Conservation (phyloP, 2,329 filamentous ascomycete species). For the Ophioceras dolichostomum region DNA sequence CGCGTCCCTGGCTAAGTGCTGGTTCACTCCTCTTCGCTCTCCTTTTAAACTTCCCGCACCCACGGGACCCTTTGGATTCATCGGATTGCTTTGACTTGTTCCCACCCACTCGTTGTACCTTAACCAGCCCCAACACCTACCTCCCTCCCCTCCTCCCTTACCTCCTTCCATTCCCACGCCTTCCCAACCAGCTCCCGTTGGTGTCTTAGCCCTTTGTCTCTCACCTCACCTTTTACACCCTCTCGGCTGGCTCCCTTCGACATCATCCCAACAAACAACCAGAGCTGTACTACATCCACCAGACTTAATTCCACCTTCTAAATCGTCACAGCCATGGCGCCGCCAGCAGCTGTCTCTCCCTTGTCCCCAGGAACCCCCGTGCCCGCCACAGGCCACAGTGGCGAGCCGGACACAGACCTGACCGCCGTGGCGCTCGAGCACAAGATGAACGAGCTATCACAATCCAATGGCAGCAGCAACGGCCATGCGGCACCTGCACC, state of each 20-base stretch:
- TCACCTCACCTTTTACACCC: too few species aligned
- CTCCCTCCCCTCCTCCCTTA: neutral
- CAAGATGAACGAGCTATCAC: constrained; percentile 26
- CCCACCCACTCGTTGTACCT: neutral
- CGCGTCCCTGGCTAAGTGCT: neutral
- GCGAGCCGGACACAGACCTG: constrained; percentile 35
- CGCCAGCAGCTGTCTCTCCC: constrained; percentile 8
- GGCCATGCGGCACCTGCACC: too few species aligned
- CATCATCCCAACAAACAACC: too few species aligned
- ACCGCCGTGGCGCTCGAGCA: constrained; percentile 38
- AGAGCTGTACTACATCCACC: too few species aligned
- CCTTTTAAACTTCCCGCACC: constrained; percentile 2
- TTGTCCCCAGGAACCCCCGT: constrained; percentile 18
- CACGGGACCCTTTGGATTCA: too few species aligned
- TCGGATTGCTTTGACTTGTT: too few species aligned
- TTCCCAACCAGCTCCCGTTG: neutral
- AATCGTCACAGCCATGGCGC: constrained; percentile 12
- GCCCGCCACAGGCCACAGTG: constrained; percentile 17
- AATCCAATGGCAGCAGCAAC: constrained; percentile 14
- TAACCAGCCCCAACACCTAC: too few species aligned
- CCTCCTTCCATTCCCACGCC: neutral
- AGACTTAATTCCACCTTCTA: too few species aligned
- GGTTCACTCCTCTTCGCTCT: too few species aligned
- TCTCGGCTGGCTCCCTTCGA: too few species aligned
- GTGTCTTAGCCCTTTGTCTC: neutral